Evolutionary conservation across 441 rosid genomes (phyloP).

Genomic region (Theobroma grandiflorum): DNA sequence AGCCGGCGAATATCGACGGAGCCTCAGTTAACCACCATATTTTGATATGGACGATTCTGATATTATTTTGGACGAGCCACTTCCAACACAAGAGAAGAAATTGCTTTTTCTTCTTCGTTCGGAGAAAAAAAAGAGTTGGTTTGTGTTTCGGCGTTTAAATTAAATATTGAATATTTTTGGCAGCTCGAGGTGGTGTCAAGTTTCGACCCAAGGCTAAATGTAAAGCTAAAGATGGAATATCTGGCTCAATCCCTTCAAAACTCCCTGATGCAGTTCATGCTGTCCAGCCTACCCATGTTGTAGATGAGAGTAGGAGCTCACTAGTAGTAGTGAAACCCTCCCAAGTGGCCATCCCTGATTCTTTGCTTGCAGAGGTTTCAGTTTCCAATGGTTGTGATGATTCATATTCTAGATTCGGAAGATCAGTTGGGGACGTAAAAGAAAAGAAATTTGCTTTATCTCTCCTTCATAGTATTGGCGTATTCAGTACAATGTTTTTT

Average conservation of each 20-base stretch:
- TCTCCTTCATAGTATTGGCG: conserved; percentile 1
- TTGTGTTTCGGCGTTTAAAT: not conserved
- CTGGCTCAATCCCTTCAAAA: conserved; percentile 20
- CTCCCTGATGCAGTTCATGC: not conserved
- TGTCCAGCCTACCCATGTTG: not conserved
- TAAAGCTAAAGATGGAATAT: conserved; percentile 20
- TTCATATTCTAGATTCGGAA: conserved; percentile 29
- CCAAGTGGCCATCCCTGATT: not conserved
- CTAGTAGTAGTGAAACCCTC: not conserved
- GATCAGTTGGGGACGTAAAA: conserved; percentile 44
- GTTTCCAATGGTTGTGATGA: conserved; percentile 27
- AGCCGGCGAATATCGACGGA: too few species aligned
- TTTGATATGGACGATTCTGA: not conserved
- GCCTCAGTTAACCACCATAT: too few species aligned
- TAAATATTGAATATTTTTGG: conserved; percentile 22
- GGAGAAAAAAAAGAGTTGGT: not conserved
- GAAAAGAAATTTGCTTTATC: not conserved
- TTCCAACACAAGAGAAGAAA: not conserved
- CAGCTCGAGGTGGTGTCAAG: conserved; percentile 38
- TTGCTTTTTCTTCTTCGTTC: not conserved
- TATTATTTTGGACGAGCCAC: not conserved
- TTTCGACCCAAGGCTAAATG: conserved; percentile 41
- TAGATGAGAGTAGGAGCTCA: conserved; percentile 14
- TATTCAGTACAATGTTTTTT: not conserved
- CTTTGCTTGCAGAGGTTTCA: conserved; percentile 24